Base-by-base conservation (phyloP, 805 yeast genomes). In the Candida koratica region DNA sequence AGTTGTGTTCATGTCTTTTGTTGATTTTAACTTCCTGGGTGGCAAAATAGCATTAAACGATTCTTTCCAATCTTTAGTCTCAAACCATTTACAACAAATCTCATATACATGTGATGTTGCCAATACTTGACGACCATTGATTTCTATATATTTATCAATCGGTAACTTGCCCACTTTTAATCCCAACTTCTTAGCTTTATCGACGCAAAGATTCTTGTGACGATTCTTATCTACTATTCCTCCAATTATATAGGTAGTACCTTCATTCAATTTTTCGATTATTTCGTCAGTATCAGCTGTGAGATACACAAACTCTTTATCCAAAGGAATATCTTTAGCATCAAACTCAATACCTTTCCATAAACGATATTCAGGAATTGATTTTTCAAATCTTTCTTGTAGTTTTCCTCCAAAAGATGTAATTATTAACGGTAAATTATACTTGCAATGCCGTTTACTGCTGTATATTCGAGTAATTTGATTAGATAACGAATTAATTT, bases 51-150 rank as follows among this genome's bases (percentile, higher is more conserved):
- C 68, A 54, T 88, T 90, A 55, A 93, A 88, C 0, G 97, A 94
- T 34, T 56, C 60, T 48, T 77, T 83, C 97, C 98, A 90, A 57
- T 85, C 86, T 38, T 70, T 71, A 29, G 67, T 64, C 49, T 88
- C 95, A 41, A 80, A 71, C 84, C 90, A 88, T 53, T 79, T 77
- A 37, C 90, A 69, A 61, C 88, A 67, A 42, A 93, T 61, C 56
- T 90, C 96, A 42, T 85, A 83, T n/a, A 93, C 97, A 56, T 90
- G 97, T 20, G 94, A 84, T 0, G 97, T 89, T 1, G 97, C 94
- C 42, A 93, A 66, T 2, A 90, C 97, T 44, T 79, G 77, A 48
- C 97, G 73, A 1, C 97, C 96, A 42, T 84, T 79, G 34, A 93
- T 61, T 46, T 80, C 75, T 39, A 93, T 84, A 52, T 69, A 86